Base-by-base conservation (phyloP, 179 eudicot genomes). In the Beta corolliflora region DNA sequence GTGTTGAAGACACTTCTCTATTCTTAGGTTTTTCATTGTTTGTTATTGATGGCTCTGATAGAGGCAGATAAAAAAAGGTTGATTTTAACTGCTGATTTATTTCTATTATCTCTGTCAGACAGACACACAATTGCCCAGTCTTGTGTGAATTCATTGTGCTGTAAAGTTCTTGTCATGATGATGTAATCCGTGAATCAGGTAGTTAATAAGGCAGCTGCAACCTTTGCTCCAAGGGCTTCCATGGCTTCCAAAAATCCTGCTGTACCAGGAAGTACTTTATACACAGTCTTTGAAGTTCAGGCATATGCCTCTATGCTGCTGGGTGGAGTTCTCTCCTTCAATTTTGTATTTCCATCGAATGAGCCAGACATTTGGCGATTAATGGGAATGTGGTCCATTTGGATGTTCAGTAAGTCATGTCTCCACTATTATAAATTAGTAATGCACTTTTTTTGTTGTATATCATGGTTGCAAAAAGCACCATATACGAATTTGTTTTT, bases 311-410 rank as follows among this genome's bases (percentile, higher is more conserved):
- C 92, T 46, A 94, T 95, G 93, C 53, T 93, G 56, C 19, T 92
- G 58, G 99, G 99, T n/a, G 99, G 99, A 83, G 94, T 92, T 86
- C 89, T 95, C 59, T 93, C 99, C 31, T 95, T 92, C 89, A 95
- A 95, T 87, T 94, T 95, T 71, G 81, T 95, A 81, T 93, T 95
- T 84, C 99, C 99, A 21, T 95, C 98, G 65, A 92, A 90, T 73
- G 97, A 93, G 82, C 99, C 98, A 0, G 97, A 95, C 79, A 77
- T 95, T 61, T 95, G 99, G 99, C 92, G 99, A 82, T 81, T 95
- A 71, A 95, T 95, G 99, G 99, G 99, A 71, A 95, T 95, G 99
- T 95, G 99, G 99, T 95, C 98, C 75, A 91, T 95, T 76, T 95
- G 99, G 99, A 93, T 95, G 99, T 95, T 95, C 92, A 93, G 99